These are phyloP conservation scores for Talinum fruticosum DNA, from an alignment of 148 eudicot genomes.

Conservation along the genomic window DNA sequence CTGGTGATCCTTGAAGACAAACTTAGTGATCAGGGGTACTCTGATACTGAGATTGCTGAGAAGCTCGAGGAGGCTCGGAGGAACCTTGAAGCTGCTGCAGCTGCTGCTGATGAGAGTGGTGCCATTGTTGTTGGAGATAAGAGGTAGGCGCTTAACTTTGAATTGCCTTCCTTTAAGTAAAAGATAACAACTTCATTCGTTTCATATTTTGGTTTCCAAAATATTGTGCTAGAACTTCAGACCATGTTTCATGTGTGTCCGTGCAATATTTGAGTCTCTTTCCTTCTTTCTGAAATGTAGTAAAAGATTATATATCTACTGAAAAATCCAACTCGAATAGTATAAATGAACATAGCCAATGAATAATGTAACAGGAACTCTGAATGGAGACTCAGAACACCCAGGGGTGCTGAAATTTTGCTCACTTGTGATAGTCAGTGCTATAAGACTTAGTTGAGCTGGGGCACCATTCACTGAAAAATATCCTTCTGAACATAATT, in stretches of 20 bases:
- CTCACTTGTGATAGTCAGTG: background rate
- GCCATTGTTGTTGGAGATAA: constrained; percentile 25
- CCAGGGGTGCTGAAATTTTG: background rate
- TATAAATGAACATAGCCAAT: background rate
- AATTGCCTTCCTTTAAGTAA: background rate
- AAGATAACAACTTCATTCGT: background rate
- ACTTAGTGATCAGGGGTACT: constrained; percentile 72
- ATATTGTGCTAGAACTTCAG: background rate
- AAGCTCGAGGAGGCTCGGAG: constrained; percentile 58
- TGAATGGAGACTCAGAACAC: background rate
- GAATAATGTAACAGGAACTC: background rate
- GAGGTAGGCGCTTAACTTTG: constrained; percentile 21
- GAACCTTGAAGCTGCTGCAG: constrained; percentile 56
- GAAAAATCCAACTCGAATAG: background rate
- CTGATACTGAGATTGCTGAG: constrained; percentile 63
- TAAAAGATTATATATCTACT: background rate
- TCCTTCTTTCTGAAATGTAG: background rate
- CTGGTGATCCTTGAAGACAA: constrained; percentile 72
- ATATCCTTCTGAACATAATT: too few relatives aligned
- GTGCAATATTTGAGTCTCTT: background rate
- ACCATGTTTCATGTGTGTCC: background rate
- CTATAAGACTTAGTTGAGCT: too few relatives aligned
- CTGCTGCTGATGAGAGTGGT: constrained; percentile 36
- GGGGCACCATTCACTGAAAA: too few relatives aligned
- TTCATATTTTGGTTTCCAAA: background rate